Evolutionary conservation across 768 basidiomycete species (phyloP).

Genomic region (Gymnopilus junonius): DNA sequence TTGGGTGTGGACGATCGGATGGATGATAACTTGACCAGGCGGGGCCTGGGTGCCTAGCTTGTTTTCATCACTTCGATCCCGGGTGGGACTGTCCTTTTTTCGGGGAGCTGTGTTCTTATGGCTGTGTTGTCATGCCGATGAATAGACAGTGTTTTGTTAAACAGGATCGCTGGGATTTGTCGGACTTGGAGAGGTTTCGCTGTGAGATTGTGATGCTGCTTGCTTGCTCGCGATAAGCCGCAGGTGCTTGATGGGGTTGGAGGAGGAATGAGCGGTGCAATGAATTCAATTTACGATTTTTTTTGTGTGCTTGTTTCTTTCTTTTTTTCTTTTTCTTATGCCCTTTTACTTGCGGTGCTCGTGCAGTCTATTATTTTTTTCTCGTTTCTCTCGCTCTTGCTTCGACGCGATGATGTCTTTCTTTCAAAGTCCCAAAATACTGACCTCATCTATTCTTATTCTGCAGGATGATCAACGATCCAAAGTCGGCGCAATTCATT

Average conservation of each 20-base stretch:
- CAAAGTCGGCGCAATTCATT: slow-evolving; percentile 80
- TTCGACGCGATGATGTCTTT: not conserved
- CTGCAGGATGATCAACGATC: slow-evolving; percentile 82
- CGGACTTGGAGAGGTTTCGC: not conserved
- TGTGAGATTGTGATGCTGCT: not conserved
- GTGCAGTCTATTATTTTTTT: not conserved
- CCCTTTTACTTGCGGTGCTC: not conserved
- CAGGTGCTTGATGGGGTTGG: not conserved
- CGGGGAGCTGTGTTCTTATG: not conserved
- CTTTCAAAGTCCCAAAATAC: not conserved
- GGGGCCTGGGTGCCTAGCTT: not conserved
- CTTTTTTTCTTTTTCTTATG: not conserved
- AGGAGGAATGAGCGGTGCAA: not conserved
- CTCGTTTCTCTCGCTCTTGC: slow-evolving; percentile 1
- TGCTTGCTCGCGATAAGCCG: not conserved
- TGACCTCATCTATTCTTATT: slow-evolving; percentile 12
- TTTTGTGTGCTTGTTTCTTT: not conserved
- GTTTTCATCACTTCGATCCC: too few relatives aligned
- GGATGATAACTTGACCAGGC: not conserved
- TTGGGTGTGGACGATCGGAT: not conserved
- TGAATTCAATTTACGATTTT: not conserved
- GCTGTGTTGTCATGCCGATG: slow-evolving; percentile 5
- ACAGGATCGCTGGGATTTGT: not conserved
- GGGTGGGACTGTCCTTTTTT: too few relatives aligned
- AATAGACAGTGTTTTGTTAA: not conserved